Conservation (phyloP, 805 yeast genomes). For the Myxozyma neotropica region DNA sequence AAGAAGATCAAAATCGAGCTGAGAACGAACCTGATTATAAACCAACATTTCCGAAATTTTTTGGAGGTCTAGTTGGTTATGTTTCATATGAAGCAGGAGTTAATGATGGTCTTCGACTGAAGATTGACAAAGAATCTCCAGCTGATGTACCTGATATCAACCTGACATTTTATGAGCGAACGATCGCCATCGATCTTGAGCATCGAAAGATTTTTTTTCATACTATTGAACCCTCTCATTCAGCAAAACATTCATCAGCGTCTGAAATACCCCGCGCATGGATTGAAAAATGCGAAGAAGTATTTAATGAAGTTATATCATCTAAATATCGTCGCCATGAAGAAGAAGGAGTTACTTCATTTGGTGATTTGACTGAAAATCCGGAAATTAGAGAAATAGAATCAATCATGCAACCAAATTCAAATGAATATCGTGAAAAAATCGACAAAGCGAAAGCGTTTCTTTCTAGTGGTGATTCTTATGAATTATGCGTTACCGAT, state of each 20-base stretch:
- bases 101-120: conserved; percentile 31
- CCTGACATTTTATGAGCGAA: conserved; percentile 68
- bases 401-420: conserved; percentile 1
- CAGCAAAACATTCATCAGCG: neutral
- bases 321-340: neutral
- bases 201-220: conserved; percentile 47
- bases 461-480: conserved; percentile 81
- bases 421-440: conserved; percentile 51
- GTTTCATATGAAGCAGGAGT: conserved; percentile 88
- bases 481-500: conserved; percentile 87
- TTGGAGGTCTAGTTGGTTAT: conserved; percentile 90
- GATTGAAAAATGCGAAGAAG: neutral
- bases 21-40: neutral
- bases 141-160: conserved; percentile 60
- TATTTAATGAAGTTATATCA: neutral
- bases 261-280: neutral
- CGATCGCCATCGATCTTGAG: conserved; percentile 57
- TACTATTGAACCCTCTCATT: neutral
- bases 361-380: neutral
- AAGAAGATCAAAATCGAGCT: neutral
- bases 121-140: conserved; percentile 3
- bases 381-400: neutral
- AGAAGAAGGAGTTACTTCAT: neutral
- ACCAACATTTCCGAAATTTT: conserved; percentile 59
- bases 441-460: conserved; percentile 67